phyloP scores from a whole-genome alignment of 164 flowering plant genomes.

The Cinnamomum micranthum region DNA sequence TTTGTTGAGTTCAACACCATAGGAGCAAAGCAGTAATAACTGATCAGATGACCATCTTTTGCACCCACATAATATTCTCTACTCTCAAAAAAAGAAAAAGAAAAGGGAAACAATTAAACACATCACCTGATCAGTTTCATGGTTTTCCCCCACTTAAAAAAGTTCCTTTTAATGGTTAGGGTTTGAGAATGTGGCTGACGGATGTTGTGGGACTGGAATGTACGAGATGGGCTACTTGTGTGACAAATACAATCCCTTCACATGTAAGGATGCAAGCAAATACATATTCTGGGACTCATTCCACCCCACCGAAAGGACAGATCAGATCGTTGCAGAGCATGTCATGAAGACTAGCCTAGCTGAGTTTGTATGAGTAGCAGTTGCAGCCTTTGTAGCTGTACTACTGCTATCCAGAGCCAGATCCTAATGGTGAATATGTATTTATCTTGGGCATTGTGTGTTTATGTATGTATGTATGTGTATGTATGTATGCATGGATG shows the following conservation, averaged over 20 bases:
- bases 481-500: not conserved
- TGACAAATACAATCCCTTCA: slow-evolving; percentile 19
- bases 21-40: too few relatives aligned
- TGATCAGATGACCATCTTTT: too few relatives aligned
- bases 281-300: slow-evolving; percentile 44
- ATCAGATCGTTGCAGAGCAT: slow-evolving; percentile 37
- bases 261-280: slow-evolving; percentile 38
- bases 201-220: slow-evolving; percentile 41
- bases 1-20: too few relatives aligned
- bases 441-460: not conserved
- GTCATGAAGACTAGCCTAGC: slow-evolving; percentile 29
- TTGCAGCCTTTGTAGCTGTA: not conserved
- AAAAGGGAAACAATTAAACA: too few relatives aligned
- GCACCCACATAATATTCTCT: too few relatives aligned
- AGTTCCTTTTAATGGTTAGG: slow-evolving; percentile 17
- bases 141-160: not conserved
- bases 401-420: not conserved
- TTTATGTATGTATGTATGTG: not conserved
- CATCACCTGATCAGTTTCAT: too few relatives aligned
- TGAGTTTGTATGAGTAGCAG: slow-evolving; percentile 23
- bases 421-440: not conserved
- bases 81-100: too few relatives aligned
- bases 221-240: slow-evolving; percentile 40
- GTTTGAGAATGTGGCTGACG: slow-evolving; percentile 22
- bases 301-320: slow-evolving; percentile 38